Evolutionary conservation across 2,329 filamentous ascomycete species (phyloP).

Genomic region (Elsinoe ampelina): DNA sequence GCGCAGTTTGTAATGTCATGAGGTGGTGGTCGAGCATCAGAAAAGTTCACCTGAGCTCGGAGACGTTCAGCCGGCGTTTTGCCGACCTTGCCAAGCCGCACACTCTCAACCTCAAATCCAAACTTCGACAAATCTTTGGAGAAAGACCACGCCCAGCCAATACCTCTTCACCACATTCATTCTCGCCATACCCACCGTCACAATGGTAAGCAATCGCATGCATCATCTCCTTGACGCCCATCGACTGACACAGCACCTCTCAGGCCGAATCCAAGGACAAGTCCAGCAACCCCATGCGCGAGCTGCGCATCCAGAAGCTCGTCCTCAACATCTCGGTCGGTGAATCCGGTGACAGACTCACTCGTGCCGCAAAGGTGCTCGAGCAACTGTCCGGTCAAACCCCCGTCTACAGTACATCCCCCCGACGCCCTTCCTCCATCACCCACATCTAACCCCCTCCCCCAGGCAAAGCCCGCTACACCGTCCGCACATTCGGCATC

Average conservation of each 20-base stretch:
- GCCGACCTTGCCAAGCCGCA: conserved; percentile 10
- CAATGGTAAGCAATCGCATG: not conserved
- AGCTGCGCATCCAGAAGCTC: conserved; percentile 98
- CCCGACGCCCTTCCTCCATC: not conserved
- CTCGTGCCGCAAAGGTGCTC: conserved; percentile 98
- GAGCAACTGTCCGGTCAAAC: conserved; percentile 99
- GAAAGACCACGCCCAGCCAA: conserved; percentile 7
- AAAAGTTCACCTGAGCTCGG: conserved; percentile 11
- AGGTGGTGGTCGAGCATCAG: not conserved
- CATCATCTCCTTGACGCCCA: not conserved
- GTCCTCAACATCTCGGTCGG: conserved; percentile 99
- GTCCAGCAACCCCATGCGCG: conserved; percentile 96
- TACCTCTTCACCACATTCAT: not conserved
- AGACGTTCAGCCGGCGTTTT: conserved; percentile 11
- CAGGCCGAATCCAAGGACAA: conserved; percentile 49
- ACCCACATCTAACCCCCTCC: conserved; percentile 17
- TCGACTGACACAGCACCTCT: not conserved
- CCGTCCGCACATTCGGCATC: conserved; percentile 99
- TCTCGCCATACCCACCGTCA: not conserved
- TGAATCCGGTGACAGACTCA: conserved; percentile 99
- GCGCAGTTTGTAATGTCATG: not conserved
- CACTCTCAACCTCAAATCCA: conserved; percentile 9
- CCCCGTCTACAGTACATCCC: conserved; percentile 84
- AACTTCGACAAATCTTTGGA: conserved; percentile 11
- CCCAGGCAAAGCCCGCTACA: conserved; percentile 97